Base-by-base conservation (phyloP, 2,329 filamentous ascomycete species). In the Paramyrothecium sp. region DNA sequence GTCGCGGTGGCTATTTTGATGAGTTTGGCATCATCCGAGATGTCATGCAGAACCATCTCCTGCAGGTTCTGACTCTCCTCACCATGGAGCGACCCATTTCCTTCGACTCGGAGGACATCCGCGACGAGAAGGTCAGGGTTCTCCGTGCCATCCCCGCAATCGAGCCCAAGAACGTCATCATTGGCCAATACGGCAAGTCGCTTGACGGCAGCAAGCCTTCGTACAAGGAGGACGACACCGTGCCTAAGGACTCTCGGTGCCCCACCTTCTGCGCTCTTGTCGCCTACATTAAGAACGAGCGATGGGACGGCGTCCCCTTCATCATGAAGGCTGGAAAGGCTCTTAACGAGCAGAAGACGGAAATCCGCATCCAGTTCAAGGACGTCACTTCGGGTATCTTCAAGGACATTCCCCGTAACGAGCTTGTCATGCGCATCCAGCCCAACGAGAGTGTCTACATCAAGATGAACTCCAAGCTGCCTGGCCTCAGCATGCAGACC, bases 401-500 rank as follows among this genome's bases (percentile, higher is more conserved):
- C 83, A 98, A 98, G 85, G 94, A 99, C 74, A 99, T 99, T 71
- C 96, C 95, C 59, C 90, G 96, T 66, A 99, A 99, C 81, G 95
- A 99, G 81, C 89, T 99, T 64, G 95, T 99, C 69, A 97, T 99
- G 81, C 93, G 95, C 66, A 96, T 99, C 64, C 95, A 99, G 82
- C 95, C 95, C 68, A 99, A 99, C 81, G 95, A 99, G 84, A 96
- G 91, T 73, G 93, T 99, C 65, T 99, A 99, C 81, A 96, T 98
- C 78, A 99, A 99, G 88, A 99, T 99, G 95, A 99, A 99, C 89
- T 98, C 94, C 30, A 99, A 99, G 84, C 84, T 99, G 58, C 96
- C 95, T 20, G 95, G 95, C 69, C 83, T 99, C 69, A 98, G 92
- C 82, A 99, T 98, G 93, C 95, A 99, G 83, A 99, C 95, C 13